Evolutionary conservation across 1,284 basidiomycete genomes (phyloP), one percentile per base, ranked within the genome.

Genomic region (Cutaneotrichosporon cavernicola): DNA sequence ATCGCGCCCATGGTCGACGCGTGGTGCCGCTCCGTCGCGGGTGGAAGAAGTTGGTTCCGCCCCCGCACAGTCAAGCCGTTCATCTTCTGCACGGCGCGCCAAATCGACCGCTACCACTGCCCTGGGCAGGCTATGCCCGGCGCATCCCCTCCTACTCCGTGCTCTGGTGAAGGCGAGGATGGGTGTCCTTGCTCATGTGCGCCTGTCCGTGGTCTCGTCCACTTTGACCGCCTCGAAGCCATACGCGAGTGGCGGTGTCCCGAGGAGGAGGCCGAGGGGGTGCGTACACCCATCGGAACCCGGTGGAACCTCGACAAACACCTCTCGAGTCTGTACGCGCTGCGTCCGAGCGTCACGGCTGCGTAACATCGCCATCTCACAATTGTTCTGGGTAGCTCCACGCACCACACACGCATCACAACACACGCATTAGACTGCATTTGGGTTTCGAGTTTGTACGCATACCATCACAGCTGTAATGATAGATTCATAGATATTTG

Each of bases 1-100:
- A 14, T 53, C 31, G 51, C 51, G 18, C 51, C 51, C 14, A 53
- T 53, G 13, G 51, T 53, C 51, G 51, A 53, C 16, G 51, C 51
- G 18, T 53, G 51, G 51, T 34, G 51, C 51, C 51, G 30, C 14
- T 53, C 31, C 5, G 51, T 30, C 18, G 51, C 51, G 1, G 26
- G 26, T 31, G 51, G 51, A 31, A 18, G 51, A 31, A 18, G 14
- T 6, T 52, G 51, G 51, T n/a, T n/a, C 30, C 31, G 26, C 51
- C 26, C 16, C 18, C 51, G 30, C 30, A 53, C 26, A 16, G 51
- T 53, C 30, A 53, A 53, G 31, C 51, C 51, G 13, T 53, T 53
- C 51, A 32, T 53, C 51, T 53, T 53, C 51, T 4, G 5, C 31
- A n/a, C 51, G 2, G 51, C 51, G 6, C 51, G 51, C 51, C 30